Conservation (phyloP, 108 stramenopile species). For the Pseudonitzschia pungens region DNA sequence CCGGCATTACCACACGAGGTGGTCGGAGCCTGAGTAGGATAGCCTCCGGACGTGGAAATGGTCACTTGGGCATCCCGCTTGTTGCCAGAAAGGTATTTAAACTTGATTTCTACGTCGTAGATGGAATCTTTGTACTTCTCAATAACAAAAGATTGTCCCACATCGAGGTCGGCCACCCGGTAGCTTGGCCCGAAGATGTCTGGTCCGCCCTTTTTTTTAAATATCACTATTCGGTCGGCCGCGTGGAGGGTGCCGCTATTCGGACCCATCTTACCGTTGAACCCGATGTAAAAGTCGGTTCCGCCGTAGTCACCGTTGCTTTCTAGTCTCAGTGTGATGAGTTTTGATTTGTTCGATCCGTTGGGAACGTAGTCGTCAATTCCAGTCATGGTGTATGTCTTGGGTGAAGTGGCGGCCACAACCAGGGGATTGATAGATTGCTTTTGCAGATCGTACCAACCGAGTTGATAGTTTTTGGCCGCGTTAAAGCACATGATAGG, state of each 20-base stretch:
- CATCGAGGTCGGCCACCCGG: neutral
- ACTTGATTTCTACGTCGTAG: neutral
- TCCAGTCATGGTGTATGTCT: neutral
- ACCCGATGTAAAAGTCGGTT: conserved; percentile 16
- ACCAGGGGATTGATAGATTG: neutral
- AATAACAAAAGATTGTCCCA: neutral
- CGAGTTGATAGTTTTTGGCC: conserved; percentile 51
- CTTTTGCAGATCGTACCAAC: conserved; percentile 42
- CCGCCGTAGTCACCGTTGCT: neutral
- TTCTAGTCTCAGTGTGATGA: neutral
- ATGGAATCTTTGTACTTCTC: neutral
- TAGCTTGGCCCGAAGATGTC: neutral
- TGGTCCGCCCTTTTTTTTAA: neutral
- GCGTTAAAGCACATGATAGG: conserved; percentile 31
- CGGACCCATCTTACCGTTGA: conserved; percentile 15
- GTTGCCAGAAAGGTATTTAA: neutral
- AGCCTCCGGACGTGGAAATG: neutral
- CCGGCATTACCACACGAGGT: neutral
- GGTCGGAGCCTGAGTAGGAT: neutral
- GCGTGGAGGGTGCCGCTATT: conserved; percentile 23
- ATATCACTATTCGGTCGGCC: conserved; percentile 17
- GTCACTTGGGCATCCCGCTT: neutral
- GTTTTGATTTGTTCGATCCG: neutral
- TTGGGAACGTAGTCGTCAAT: neutral
- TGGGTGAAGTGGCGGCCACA: neutral